Percentiles rank a stretch among this genome's conserved stretches.
Conservation (phyloP, 345 rosid species). For the Kandelia obovata region DNA sequence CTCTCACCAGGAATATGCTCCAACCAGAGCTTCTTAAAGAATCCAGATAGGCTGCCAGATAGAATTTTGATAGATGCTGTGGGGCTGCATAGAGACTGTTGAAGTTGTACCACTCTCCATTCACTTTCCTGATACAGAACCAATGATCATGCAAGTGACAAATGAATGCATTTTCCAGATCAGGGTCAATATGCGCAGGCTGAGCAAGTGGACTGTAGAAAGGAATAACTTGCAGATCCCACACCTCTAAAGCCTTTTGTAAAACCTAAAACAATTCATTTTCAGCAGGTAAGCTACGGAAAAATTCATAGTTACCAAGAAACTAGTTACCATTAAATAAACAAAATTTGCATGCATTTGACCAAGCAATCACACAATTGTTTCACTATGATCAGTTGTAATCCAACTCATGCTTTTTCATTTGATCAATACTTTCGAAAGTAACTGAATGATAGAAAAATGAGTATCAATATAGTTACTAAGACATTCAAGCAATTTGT, state of each 20-base stretch:
- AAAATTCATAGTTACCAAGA: conserved; percentile 12
- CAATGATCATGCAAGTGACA: conserved; percentile 96
- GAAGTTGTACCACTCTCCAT: conserved; percentile 91
- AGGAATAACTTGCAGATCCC: conserved; percentile 89
- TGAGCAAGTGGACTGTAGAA: conserved; percentile 79
- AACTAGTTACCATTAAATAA: not conserved
- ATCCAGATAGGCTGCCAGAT: conserved; percentile 81
- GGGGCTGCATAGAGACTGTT: conserved; percentile 93
- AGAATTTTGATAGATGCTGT: conserved; percentile 79
- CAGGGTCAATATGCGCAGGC: conserved; percentile 89
- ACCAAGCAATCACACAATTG: not conserved
- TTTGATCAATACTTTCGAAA: too few species aligned
- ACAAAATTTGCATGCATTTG: conserved; percentile 4
- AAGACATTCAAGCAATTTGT: too few species aligned
- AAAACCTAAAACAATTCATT: conserved; percentile 53
- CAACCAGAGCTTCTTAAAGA: conserved; percentile 81
- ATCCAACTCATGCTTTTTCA: too few species aligned
- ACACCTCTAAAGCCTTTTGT: conserved; percentile 90
- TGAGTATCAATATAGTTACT: too few species aligned
- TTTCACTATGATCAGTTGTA: too few species aligned
- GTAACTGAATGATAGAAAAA: too few species aligned
- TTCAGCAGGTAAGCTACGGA: conserved; percentile 3
- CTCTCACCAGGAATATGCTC: conserved; percentile 89
- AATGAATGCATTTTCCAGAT: conserved; percentile 76
- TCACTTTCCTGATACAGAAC: conserved; percentile 89